A percentile compares a stretch with the other conserved stretches of the same genome.
These are phyloP conservation scores for Bacterosira constricta DNA, from an alignment of 108 stramenopile species.

Conservation along the genomic window DNA sequence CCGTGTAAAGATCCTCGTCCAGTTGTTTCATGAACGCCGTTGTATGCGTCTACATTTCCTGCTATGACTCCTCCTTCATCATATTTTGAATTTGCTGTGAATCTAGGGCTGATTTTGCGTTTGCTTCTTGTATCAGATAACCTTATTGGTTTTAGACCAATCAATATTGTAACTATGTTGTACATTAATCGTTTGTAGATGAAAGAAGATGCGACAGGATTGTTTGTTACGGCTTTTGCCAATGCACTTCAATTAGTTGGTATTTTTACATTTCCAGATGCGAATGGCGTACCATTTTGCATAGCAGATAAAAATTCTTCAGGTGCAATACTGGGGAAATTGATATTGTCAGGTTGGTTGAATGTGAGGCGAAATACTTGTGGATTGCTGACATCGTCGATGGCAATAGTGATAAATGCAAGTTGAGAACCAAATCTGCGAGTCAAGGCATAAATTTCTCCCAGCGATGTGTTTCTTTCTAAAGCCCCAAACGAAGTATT, in stretches of 20 bases:
- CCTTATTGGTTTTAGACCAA: conserved; percentile 11
- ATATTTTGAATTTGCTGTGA: too few relatives aligned
- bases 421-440: conserved; percentile 2
- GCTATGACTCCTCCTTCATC: too few relatives aligned
- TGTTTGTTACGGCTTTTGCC: background rate
- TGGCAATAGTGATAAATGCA: background rate
- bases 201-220: conserved; percentile 11
- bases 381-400: conserved; percentile 16
- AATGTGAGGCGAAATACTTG: conserved; percentile 19
- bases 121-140: background rate
- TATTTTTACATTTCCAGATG: too few relatives aligned
- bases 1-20: too few relatives aligned
- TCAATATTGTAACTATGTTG: conserved; percentile 3
- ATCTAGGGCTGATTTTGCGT: background rate
- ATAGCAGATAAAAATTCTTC: background rate
- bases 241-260: conserved; percentile 15
- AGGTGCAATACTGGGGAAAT: conserved; percentile 8
- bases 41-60: too few relatives aligned
- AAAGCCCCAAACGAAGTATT: conserved; percentile 7
- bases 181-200: conserved; percentile 16
- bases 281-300: conserved; percentile 4
- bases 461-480: conserved; percentile 1
- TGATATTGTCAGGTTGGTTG: background rate
- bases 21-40: too few relatives aligned
- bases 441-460: conserved; percentile 9